These are phyloP conservation scores for Martiniozyma asiatica DNA, from an alignment of 1,139 yeast species.

Conservation along the genomic window DNA sequence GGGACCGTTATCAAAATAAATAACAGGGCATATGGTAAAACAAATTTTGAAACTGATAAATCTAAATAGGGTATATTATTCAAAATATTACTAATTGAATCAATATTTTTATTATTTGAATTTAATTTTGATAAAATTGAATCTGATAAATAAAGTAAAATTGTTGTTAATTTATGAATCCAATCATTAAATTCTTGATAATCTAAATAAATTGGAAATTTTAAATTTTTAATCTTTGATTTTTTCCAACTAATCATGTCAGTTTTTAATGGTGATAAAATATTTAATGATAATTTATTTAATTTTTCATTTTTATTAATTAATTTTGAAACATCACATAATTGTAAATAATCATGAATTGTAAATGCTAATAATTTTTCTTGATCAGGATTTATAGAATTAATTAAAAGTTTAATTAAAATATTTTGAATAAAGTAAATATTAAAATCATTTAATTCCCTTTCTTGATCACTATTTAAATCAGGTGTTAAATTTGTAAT, in stretches of 20 bases:
- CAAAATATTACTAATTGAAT: conserved; percentile 4
- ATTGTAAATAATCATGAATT: conserved; percentile 73
- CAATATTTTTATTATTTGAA: conserved; percentile 1
- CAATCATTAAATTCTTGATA: conserved; percentile 42
- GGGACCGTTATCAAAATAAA: conserved; percentile 54
- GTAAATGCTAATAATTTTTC: conserved; percentile 81
- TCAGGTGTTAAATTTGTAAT: conserved; percentile 6
- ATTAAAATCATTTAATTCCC: conserved; percentile 58
- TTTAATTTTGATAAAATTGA: conserved; percentile 1
- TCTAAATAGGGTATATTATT: conserved; percentile 25
- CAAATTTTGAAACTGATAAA: conserved; percentile 50
- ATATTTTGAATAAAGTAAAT: conserved; percentile 53
- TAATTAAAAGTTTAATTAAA: conserved; percentile 74
- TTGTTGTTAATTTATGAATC: conserved; percentile 60
- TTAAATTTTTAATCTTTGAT: conserved; percentile 28
- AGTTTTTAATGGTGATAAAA: conserved; percentile 56
- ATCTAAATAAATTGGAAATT: conserved; percentile 37
- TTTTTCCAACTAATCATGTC: conserved; percentile 57
- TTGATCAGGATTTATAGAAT: conserved; percentile 76
- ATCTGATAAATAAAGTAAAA: conserved; percentile 29
- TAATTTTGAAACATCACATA: conserved; percentile 35
- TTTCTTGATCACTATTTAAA: conserved; percentile 24
- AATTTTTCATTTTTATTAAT: conserved; percentile 38
- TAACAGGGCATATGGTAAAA: conserved; percentile 57
- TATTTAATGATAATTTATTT: conserved; percentile 57